Evolutionary conservation across 2,329 filamentous ascomycete species (phyloP).

Genomic region (Fusarium nematophilum): DNA sequence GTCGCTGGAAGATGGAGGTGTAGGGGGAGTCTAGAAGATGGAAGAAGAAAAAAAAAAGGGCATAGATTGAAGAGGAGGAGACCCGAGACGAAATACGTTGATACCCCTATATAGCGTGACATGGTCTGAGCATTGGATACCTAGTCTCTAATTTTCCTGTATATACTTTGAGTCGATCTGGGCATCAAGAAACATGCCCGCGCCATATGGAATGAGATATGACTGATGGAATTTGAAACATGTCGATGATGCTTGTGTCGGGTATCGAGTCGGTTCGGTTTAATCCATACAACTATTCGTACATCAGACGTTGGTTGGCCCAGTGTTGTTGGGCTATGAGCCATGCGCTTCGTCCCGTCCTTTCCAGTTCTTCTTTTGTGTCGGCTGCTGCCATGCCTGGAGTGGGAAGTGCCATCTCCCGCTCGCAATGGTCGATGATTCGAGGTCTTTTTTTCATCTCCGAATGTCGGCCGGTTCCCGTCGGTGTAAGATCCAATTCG

Average conservation of each 20-base stretch:
- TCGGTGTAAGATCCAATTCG: too few relatives aligned
- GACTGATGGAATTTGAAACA: slow-evolving; percentile 18
- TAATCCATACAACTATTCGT: slow-evolving; percentile 36
- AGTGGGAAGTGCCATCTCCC: too few relatives aligned
- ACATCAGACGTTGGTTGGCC: slow-evolving; percentile 14
- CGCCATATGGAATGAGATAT: slow-evolving; percentile 29
- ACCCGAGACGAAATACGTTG: slow-evolving; percentile 36
- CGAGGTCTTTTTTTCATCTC: too few relatives aligned
- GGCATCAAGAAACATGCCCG: slow-evolving; percentile 4
- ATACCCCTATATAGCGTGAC: slow-evolving; percentile 43
- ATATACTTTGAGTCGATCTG: slow-evolving; percentile 29
- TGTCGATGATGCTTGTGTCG: slow-evolving; percentile 2
- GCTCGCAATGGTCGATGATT: too few relatives aligned
- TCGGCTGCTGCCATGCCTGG: too few relatives aligned
- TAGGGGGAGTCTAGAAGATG: slow-evolving; percentile 56
- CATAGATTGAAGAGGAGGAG: background rate
- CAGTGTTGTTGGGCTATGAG: too few relatives aligned
- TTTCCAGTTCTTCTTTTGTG: too few relatives aligned
- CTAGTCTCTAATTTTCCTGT: slow-evolving; percentile 30
- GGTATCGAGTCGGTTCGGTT: slow-evolving; percentile 23
- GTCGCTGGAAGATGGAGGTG: slow-evolving; percentile 68
- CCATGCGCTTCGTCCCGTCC: too few relatives aligned
- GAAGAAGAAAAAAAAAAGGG: background rate
- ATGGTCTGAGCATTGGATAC: slow-evolving; percentile 27
- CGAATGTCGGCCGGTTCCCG: too few relatives aligned